Conservation (phyloP, 2,329 filamentous ascomycete species). For the Pezicula neosporulosa region DNA sequence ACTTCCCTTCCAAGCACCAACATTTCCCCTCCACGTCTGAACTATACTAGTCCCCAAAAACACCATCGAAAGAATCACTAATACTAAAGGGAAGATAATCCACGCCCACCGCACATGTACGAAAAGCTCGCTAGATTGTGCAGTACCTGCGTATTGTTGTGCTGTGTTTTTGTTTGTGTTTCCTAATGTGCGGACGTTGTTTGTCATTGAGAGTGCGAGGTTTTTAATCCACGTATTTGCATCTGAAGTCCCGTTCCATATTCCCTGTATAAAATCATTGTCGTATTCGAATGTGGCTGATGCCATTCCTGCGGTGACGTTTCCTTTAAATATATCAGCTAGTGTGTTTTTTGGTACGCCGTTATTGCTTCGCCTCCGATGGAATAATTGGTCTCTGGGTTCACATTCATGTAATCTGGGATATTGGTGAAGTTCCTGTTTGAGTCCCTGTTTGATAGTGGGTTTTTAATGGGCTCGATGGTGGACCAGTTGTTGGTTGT, state of each 20-base stretch:
- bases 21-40: background rate
- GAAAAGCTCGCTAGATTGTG: slow-evolving; percentile 21
- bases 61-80: slow-evolving; percentile 24
- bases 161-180: background rate
- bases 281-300: background rate
- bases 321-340: too few relatives aligned
- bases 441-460: too few relatives aligned
- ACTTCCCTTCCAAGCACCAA: background rate
- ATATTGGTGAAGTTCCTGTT: too few relatives aligned
- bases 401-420: too few relatives aligned
- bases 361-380: too few relatives aligned
- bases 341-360: too few relatives aligned
- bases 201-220: background rate
- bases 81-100: slow-evolving; percentile 26
- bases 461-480: too few relatives aligned
- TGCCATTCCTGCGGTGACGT: too few relatives aligned
- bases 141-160: background rate
- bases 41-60: slow-evolving; percentile 19
- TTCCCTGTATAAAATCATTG: background rate
- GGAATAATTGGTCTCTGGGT: too few relatives aligned
- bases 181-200: background rate
- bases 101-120: slow-evolving; percentile 33
- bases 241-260: background rate
- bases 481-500: too few relatives aligned
- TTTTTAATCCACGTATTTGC: background rate